Evolutionary conservation across 352 stramenopile genomes (phyloP).

Genomic region (Globisporangium iwayamae): DNA sequence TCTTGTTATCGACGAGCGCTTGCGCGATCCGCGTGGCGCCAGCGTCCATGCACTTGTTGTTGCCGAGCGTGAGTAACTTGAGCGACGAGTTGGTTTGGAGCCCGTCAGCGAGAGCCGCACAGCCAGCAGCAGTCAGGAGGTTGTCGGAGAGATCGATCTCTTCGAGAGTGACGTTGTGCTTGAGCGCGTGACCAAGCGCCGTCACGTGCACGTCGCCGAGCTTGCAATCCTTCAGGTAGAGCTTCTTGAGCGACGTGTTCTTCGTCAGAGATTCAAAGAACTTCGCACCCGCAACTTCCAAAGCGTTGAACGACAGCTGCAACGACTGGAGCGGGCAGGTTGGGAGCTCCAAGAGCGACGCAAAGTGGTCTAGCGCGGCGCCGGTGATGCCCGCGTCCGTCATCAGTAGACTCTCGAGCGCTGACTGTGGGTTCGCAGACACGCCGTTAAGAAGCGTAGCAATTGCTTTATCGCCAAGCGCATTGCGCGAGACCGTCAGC

Average conservation of each 20-base stretch:
- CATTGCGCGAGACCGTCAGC: constrained; percentile 63
- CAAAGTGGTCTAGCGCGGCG: constrained; percentile 41
- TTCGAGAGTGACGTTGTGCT: constrained; percentile 44
- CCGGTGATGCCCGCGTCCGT: constrained; percentile 51
- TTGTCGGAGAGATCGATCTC: constrained; percentile 76
- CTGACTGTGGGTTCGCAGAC: constrained; percentile 26
- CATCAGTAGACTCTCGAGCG: constrained; percentile 35
- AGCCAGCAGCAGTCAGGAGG: constrained; percentile 30
- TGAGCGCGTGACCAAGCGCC: constrained; percentile 39
- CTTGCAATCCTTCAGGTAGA: constrained; percentile 67
- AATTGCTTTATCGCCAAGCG: constrained; percentile 43
- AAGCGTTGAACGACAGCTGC: constrained; percentile 66
- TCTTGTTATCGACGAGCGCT: constrained; percentile 30
- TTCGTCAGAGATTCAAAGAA: constrained; percentile 58
- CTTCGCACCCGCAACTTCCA: constrained; percentile 28
- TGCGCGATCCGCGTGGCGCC: constrained; percentile 36
- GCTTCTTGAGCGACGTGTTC: constrained; percentile 62
- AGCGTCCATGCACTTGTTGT: constrained; percentile 58
- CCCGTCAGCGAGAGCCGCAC: constrained; percentile 35
- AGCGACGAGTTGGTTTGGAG: constrained; percentile 47
- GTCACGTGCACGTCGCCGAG: constrained; percentile 39
- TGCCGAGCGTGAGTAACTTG: constrained; percentile 42
- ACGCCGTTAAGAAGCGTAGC: constrained; percentile 35
- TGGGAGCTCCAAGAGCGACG: constrained; percentile 29
- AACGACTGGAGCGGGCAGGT: constrained; percentile 55